phyloP scores from a whole-genome alignment of 768 basidiomycete species.

The Holtermanniella nyarrowii region DNA sequence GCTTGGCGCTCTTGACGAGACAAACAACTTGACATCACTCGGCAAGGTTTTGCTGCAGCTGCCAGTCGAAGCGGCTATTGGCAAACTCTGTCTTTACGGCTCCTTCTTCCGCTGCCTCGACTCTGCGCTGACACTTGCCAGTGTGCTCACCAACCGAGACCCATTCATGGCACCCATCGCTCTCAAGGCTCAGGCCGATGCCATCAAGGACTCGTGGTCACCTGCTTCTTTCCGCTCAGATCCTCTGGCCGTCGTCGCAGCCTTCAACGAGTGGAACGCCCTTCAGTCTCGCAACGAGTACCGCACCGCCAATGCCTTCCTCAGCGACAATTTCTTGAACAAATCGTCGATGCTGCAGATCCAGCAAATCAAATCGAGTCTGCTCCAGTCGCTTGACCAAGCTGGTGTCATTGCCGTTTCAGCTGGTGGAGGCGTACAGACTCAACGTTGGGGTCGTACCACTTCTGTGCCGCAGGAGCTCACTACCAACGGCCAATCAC shows the following conservation, averaged over 20 bases:
- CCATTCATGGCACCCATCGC: conserved; percentile 79
- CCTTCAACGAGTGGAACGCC: conserved; percentile 71
- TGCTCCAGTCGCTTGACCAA: conserved; percentile 64
- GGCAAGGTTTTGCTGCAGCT: conserved; percentile 79
- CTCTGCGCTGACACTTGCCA: conserved; percentile 66
- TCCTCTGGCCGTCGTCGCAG: conserved; percentile 62
- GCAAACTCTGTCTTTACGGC: conserved; percentile 77
- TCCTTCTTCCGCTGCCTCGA: conserved; percentile 88
- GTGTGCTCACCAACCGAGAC: conserved; percentile 77
- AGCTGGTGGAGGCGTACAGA: conserved; percentile 49
- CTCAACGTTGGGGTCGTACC: conserved; percentile 6
- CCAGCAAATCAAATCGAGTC: conserved; percentile 65
- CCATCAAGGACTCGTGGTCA: conserved; percentile 67
- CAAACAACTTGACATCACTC: conserved; percentile 65
- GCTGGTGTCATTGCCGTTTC: conserved; percentile 75
- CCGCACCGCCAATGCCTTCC: conserved; percentile 60
- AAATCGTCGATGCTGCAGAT: conserved; percentile 75
- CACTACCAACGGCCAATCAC: conserved; percentile 34
- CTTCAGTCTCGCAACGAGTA: conserved; percentile 60
- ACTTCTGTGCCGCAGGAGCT: conserved; percentile 30
- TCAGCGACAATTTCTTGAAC: conserved; percentile 73
- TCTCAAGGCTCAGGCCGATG: conserved; percentile 59
- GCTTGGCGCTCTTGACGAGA: conserved; percentile 76
- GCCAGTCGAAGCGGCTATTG: conserved; percentile 82
- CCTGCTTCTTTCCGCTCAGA: conserved; percentile 67